Conservation (phyloP, 2,329 filamentous ascomycete species). For the Penicillium sp. region DNA sequence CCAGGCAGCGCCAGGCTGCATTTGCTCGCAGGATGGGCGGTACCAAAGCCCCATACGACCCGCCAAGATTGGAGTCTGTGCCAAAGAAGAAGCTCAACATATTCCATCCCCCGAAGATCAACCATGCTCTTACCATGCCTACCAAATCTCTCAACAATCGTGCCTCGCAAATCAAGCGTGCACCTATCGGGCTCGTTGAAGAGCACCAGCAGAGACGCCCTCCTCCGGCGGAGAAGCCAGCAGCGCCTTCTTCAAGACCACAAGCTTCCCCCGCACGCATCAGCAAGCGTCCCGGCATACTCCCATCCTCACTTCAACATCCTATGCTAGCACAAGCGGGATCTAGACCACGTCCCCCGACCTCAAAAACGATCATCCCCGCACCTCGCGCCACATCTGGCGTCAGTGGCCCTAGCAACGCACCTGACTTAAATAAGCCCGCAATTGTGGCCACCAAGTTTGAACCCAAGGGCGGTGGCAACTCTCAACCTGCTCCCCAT, state of each 20-base stretch:
- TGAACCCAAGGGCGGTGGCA: slow-evolving; percentile 13
- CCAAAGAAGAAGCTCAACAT: slow-evolving; percentile 36
- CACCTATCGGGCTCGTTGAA: slow-evolving; percentile 45
- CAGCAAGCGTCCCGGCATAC: neutral
- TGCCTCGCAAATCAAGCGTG: slow-evolving; percentile 39
- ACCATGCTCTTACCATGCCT: slow-evolving; percentile 38
- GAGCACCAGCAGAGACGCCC: slow-evolving; percentile 40
- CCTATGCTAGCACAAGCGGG: slow-evolving; percentile 18
- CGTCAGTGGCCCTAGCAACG: neutral
- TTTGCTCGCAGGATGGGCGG: slow-evolving; percentile 37
- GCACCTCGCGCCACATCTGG: neutral
- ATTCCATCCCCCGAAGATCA: slow-evolving; percentile 38
- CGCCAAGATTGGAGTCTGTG: slow-evolving; percentile 18
- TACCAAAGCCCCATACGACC: slow-evolving; percentile 23
- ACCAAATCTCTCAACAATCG: slow-evolving; percentile 43
- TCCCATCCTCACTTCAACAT: neutral
- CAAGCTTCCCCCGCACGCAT: slow-evolving; percentile 8
- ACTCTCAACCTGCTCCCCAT: slow-evolving; percentile 8
- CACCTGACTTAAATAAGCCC: neutral
- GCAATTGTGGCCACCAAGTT: neutral
- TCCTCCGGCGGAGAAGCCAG: slow-evolving; percentile 21
- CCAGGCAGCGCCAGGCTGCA: slow-evolving; percentile 32
- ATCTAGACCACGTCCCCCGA: slow-evolving; percentile 23
- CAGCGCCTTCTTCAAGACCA: slow-evolving; percentile 11
- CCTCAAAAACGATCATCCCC: slow-evolving; percentile 13